A percentile compares a stretch with the other conserved stretches of the same genome.
phyloP scores from a whole-genome alignment of 1,284 basidiomycete genomes.

The Rhodotorula mucilaginosa region DNA sequence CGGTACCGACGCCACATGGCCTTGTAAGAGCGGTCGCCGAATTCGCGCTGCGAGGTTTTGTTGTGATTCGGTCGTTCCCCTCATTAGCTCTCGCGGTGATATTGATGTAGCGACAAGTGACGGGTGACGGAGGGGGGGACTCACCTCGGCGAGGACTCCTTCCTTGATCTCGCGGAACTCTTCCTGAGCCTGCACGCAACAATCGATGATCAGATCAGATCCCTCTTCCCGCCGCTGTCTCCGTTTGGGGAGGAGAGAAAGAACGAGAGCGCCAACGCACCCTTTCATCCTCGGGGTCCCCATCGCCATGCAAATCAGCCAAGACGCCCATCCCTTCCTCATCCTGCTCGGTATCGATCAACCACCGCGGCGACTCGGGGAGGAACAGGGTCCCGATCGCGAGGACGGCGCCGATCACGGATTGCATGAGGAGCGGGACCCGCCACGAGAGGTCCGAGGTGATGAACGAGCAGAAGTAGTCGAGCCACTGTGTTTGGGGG shows the following conservation, averaged over 20 bases:
- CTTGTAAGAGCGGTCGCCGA: slow-evolving; percentile 8
- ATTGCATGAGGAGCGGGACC: slow-evolving; percentile 51
- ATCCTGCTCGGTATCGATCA: slow-evolving; percentile 86
- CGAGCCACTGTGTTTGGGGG: slow-evolving; percentile 64
- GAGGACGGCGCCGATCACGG: slow-evolving; percentile 77
- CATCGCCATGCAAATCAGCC: slow-evolving; percentile 79
- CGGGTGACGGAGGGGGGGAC: slow-evolving; percentile 31
- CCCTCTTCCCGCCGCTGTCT: neutral
- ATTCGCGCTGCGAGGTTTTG: slow-evolving; percentile 1
- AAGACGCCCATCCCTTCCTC: slow-evolving; percentile 82
- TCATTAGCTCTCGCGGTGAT: no score
- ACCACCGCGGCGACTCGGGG: slow-evolving; percentile 93
- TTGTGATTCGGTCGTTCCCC: neutral
- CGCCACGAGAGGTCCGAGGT: slow-evolving; percentile 51
- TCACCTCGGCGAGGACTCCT: slow-evolving; percentile 74
- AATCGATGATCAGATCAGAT: neutral
- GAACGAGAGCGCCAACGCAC: neutral
- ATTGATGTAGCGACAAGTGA: no score
- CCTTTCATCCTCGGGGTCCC: slow-evolving; percentile 66
- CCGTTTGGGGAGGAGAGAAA: neutral
- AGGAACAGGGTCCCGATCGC: slow-evolving; percentile 78
- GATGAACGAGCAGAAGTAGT: slow-evolving; percentile 85
- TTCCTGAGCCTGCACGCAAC: slow-evolving; percentile 58
- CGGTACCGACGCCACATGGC: slow-evolving; percentile 13
- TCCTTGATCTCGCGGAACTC: slow-evolving; percentile 94